phyloP scores from a whole-genome alignment of 495 filamentous ascomycete genomes.

The Tetracladium setigerum region DNA sequence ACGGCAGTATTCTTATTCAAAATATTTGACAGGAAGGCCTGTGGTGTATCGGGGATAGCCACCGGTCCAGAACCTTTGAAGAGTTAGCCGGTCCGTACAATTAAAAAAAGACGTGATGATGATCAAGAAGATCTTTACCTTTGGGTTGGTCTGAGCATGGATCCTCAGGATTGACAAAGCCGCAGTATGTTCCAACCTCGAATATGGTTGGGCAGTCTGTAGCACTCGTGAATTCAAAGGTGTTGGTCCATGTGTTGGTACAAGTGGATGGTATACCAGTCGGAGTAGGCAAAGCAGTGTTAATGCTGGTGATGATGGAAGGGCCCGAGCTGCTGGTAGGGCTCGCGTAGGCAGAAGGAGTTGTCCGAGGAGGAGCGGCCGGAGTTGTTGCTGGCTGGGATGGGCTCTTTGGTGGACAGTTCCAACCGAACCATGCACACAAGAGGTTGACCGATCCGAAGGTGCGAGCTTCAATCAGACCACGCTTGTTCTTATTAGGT shows the following conservation, averaged over 20 bases:
- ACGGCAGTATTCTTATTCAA: constrained; percentile 15
- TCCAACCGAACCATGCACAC: not conserved
- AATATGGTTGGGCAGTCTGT: not conserved
- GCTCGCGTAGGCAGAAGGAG: not conserved
- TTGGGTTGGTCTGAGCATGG: constrained; percentile 2
- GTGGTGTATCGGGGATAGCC: constrained; percentile 24
- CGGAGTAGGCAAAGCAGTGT: too few species aligned
- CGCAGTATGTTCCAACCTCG: constrained; percentile 4
- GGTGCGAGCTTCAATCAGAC: too few species aligned
- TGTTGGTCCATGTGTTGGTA: too few species aligned
- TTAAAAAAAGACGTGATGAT: constrained; percentile 10
- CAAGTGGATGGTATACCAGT: too few species aligned
- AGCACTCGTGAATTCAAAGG: too few species aligned
- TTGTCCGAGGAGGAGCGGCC: not conserved
- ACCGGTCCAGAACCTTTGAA: constrained; percentile 26
- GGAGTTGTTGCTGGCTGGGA: not conserved
- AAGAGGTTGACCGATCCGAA: not conserved
- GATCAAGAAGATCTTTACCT: not conserved
- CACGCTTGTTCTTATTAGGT: not conserved
- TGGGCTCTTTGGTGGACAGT: too few species aligned
- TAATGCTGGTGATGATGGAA: not conserved
- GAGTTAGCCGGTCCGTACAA: constrained; percentile 15
- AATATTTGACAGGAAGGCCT: constrained; percentile 21
- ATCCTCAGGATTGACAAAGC: constrained; percentile 5
- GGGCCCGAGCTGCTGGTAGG: not conserved